Conservation (phyloP, 1,139 yeast species). For the Suhomyces coccinellae region DNA sequence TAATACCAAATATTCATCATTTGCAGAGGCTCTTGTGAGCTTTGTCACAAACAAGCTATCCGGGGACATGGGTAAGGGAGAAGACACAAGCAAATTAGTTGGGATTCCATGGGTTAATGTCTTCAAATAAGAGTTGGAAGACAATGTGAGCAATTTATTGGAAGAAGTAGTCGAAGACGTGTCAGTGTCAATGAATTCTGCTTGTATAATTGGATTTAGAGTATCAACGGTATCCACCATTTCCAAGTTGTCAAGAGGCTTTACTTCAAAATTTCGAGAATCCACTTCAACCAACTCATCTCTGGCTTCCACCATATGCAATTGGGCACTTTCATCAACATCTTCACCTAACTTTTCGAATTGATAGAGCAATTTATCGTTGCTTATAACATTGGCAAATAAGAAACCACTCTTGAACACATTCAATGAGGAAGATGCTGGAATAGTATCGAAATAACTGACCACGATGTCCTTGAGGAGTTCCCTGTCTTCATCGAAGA, state of each 20-base stretch:
- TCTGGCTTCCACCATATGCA: slow-evolving; percentile 1
- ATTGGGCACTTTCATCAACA: slow-evolving; percentile 1
- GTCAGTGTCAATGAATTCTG: slow-evolving; percentile 42
- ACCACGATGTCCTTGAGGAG: slow-evolving; percentile 37
- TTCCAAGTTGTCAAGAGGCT: slow-evolving; percentile 55
- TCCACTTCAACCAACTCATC: slow-evolving; percentile 1
- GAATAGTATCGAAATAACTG: slow-evolving; percentile 73
- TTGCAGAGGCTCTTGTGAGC: slow-evolving; percentile 40
- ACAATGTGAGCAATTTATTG: slow-evolving; percentile 33
- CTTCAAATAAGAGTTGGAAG: slow-evolving; percentile 47
- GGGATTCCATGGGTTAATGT: slow-evolving; percentile 60
- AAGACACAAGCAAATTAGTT: slow-evolving; percentile 62
- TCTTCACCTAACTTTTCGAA: slow-evolving; percentile 69
- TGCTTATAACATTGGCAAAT: slow-evolving; percentile 62
- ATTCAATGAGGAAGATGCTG: slow-evolving; percentile 52
- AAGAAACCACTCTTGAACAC: slow-evolving; percentile 77
- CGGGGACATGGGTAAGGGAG: slow-evolving; percentile 70
- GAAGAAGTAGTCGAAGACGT: slow-evolving; percentile 38
- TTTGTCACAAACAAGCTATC: slow-evolving; percentile 62
- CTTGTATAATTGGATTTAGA: slow-evolving; percentile 59
- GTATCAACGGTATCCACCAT: slow-evolving; percentile 54
- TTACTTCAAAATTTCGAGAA: neutral
- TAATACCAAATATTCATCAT: slow-evolving; percentile 66
- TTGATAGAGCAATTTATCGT: slow-evolving; percentile 69
- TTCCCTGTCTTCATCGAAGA: slow-evolving; percentile 37